phyloP scores from a whole-genome alignment of 805 yeast species.

The Starmerella stigmatis region DNA sequence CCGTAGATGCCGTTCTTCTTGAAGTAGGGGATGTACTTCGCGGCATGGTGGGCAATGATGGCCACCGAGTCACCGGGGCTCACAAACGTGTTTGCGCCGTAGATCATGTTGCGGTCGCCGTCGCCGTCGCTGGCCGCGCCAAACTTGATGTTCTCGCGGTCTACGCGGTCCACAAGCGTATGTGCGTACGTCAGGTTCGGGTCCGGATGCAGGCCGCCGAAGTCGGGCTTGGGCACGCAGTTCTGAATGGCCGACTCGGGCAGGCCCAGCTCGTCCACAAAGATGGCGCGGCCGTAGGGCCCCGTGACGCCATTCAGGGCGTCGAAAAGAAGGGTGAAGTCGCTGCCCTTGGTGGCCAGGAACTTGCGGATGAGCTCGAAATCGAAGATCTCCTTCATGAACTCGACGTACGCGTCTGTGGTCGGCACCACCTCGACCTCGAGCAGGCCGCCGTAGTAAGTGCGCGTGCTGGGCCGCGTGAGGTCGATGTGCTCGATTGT shows the following conservation, averaged over 20 bases:
- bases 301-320: slow-evolving; percentile 94
- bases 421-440: slow-evolving; percentile 76
- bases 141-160: slow-evolving; percentile 66
- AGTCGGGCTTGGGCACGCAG: slow-evolving; percentile 70
- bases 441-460: slow-evolving; percentile 37
- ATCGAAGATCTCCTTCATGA: slow-evolving; percentile 80
- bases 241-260: slow-evolving; percentile 66
- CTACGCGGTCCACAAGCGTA: slow-evolving; percentile 79
- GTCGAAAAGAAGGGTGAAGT: slow-evolving; percentile 73
- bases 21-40: slow-evolving; percentile 82
- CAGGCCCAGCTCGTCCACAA: slow-evolving; percentile 74
- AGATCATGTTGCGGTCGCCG: slow-evolving; percentile 97
- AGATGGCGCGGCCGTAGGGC: slow-evolving; percentile 81
- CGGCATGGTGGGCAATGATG: slow-evolving; percentile 86
- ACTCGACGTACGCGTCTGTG: slow-evolving; percentile 61
- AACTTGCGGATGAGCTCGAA: slow-evolving; percentile 69
- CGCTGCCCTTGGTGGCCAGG: slow-evolving; percentile 39
- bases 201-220: slow-evolving; percentile 97
- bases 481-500: slow-evolving; percentile 60
- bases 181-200: slow-evolving; percentile 93
- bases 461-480: slow-evolving; percentile 41
- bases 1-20: slow-evolving; percentile 77
- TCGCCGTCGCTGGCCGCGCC: slow-evolving; percentile 99
- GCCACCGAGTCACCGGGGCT: slow-evolving; percentile 99
- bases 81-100: slow-evolving; percentile 87